Percentiles rank a stretch among this genome's conserved stretches.
Evolutionary conservation across 2,329 filamentous ascomycete species (phyloP).

Genomic region (Arthrobotrys megalospora): DNA sequence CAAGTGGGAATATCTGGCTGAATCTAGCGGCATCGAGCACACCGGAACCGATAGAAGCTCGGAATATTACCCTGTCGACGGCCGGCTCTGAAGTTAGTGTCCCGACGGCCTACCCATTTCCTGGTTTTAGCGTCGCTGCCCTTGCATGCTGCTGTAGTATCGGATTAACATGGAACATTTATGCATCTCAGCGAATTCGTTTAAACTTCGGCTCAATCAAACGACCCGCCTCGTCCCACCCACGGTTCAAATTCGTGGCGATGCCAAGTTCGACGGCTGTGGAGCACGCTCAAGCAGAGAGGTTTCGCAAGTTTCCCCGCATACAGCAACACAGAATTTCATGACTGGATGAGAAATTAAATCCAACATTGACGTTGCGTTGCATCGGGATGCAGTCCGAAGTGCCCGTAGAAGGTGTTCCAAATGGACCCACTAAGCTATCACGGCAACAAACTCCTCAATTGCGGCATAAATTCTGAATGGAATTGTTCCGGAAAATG

Average conservation of each 20-base stretch:
- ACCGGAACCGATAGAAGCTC: constrained; percentile 1
- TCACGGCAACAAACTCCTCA: too few species aligned
- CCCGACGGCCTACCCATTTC: constrained; percentile 1
- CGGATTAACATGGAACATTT: constrained; percentile 8
- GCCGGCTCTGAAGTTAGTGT: background rate
- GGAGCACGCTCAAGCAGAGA: too few species aligned
- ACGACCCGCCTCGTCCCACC: constrained; percentile 13
- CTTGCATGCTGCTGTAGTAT: background rate
- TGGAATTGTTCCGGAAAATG: too few species aligned
- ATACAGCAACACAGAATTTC: background rate
- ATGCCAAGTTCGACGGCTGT: background rate
- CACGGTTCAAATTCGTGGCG: constrained; percentile 3
- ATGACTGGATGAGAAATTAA: background rate
- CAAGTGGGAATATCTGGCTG: constrained; percentile 8
- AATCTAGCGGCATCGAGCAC: constrained; percentile 11
- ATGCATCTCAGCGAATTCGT: constrained; percentile 2
- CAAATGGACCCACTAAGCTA: background rate
- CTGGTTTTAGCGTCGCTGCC: background rate
- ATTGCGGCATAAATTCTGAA: too few species aligned
- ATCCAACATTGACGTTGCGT: background rate
- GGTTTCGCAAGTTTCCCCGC: background rate
- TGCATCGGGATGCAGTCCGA: background rate
- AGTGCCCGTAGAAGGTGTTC: background rate
- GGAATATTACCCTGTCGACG: constrained; percentile 10
- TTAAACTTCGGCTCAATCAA: constrained; percentile 12